These are phyloP conservation scores for Halophytophthora batemanensis DNA, from an alignment of 352 stramenopile species.

Conservation along the genomic window DNA sequence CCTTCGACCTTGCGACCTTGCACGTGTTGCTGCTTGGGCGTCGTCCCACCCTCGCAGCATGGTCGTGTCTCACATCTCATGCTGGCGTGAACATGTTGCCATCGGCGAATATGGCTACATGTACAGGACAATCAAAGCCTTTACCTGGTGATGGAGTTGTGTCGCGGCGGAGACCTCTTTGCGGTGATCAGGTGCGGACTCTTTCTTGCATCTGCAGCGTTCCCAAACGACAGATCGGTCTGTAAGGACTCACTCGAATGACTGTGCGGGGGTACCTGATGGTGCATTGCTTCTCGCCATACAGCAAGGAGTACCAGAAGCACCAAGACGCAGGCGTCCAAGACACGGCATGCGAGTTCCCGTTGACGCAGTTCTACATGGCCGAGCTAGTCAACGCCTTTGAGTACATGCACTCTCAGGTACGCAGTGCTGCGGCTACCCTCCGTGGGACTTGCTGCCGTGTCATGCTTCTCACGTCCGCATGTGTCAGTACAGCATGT, in stretches of 20 bases:
- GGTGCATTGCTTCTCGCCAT: background rate
- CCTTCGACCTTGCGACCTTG: background rate
- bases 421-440: slow-evolving; percentile 13
- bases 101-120: slow-evolving; percentile 29
- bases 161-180: slow-evolving; percentile 78
- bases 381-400: slow-evolving; percentile 92
- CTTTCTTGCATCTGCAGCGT: background rate
- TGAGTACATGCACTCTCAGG: slow-evolving; percentile 93
- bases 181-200: slow-evolving; percentile 62
- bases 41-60: slow-evolving; percentile 5
- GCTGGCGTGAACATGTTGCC: slow-evolving; percentile 21
- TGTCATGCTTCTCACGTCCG: slow-evolving; percentile 3
- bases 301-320: slow-evolving; percentile 46
- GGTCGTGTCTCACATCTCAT: background rate
- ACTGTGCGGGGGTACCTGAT: slow-evolving; percentile 2
- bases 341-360: slow-evolving; percentile 62
- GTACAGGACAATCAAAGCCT: slow-evolving; percentile 83
- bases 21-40: slow-evolving; percentile 6
- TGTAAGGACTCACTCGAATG: background rate
- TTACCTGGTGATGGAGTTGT: slow-evolving; percentile 89
- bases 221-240: background rate
- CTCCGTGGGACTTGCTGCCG: background rate
- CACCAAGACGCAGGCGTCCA: slow-evolving; percentile 51
- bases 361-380: slow-evolving; percentile 90
- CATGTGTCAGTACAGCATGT: slow-evolving; percentile 64